Evolutionary conservation across 306 rosid species (phyloP).

Genomic region (Cucumis cinereus): DNA sequence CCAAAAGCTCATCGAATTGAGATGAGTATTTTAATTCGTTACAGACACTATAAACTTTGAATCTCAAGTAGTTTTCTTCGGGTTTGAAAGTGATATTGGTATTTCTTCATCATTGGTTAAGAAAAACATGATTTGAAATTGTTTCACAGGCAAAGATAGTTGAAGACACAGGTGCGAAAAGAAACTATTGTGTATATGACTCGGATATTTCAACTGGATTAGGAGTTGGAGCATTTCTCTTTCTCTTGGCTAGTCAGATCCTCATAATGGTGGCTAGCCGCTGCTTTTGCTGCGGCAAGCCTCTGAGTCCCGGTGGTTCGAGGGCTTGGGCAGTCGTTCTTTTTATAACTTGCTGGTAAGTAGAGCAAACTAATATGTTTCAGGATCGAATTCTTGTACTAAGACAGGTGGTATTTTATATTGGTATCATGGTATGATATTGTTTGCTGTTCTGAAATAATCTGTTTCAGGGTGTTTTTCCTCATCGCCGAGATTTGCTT

Average conservation of each 20-base stretch:
- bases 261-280: conserved; percentile 83
- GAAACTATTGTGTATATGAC: conserved; percentile 65
- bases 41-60: background rate
- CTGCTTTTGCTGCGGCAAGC: conserved; percentile 93
- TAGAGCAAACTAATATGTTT: background rate
- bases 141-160: conserved; percentile 48
- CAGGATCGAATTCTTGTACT: background rate
- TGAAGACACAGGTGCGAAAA: conserved; percentile 21
- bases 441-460: background rate
- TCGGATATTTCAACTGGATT: conserved; percentile 79
- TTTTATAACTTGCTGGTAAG: conserved; percentile 88
- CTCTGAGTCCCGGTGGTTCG: conserved; percentile 81
- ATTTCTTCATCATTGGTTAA: background rate
- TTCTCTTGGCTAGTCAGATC: conserved; percentile 63
- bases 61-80: background rate
- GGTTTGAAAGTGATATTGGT: background rate
- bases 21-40: background rate
- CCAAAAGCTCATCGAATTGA: background rate
- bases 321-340: conserved; percentile 81
- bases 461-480: conserved; percentile 60
- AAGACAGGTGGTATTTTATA: background rate
- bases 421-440: background rate
- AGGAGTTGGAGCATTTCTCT: conserved; percentile 88
- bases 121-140: background rate
- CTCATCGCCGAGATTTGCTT: conserved; percentile 75